A percentile compares a stretch with the other conserved stretches of the same genome.
Conservation (phyloP, 2,329 filamentous ascomycete species). For the Botryotinia convoluta region DNA sequence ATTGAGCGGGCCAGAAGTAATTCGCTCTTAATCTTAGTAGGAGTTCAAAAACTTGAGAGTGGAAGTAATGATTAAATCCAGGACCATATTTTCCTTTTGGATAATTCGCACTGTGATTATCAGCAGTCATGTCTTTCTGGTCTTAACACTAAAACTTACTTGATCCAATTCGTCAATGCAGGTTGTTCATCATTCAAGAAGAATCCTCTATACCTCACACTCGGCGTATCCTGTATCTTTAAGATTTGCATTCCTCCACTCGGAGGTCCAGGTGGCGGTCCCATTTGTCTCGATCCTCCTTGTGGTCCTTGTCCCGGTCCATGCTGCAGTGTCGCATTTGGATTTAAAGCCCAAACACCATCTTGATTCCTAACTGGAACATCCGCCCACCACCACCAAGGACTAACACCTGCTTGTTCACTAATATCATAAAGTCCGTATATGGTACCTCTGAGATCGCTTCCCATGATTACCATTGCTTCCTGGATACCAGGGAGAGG, state of each 20-base stretch:
- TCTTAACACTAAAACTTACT: slow-evolving; percentile 26
- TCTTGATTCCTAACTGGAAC: slow-evolving; percentile 46
- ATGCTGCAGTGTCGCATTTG: background rate
- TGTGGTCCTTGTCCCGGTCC: background rate
- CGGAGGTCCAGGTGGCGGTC: background rate
- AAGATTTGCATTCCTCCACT: slow-evolving; percentile 34
- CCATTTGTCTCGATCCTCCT: background rate
- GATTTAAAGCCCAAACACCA: slow-evolving; percentile 46
- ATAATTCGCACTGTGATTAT: slow-evolving; percentile 45
- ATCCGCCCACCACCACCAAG: slow-evolving; percentile 59
- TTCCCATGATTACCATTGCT: slow-evolving; percentile 66
- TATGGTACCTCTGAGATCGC: slow-evolving; percentile 64
- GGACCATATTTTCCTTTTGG: slow-evolving; percentile 39
- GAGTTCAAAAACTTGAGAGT: slow-evolving; percentile 67
- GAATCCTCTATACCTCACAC: slow-evolving; percentile 57
- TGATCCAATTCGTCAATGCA: slow-evolving; percentile 61
- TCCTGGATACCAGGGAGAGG: slow-evolving; percentile 55
- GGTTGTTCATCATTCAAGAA: slow-evolving; percentile 63
- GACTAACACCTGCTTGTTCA: slow-evolving; percentile 71
- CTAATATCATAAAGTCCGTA: slow-evolving; percentile 70
- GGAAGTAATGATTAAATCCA: slow-evolving; percentile 61
- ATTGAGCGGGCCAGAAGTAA: slow-evolving; percentile 72
- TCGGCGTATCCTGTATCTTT: slow-evolving; percentile 50
- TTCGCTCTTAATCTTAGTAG: slow-evolving; percentile 68
- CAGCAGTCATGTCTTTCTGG: background rate